phyloP scores from a whole-genome alignment of 176 grass and related monocot genomes.

The Puccinellia tenuiflora region DNA sequence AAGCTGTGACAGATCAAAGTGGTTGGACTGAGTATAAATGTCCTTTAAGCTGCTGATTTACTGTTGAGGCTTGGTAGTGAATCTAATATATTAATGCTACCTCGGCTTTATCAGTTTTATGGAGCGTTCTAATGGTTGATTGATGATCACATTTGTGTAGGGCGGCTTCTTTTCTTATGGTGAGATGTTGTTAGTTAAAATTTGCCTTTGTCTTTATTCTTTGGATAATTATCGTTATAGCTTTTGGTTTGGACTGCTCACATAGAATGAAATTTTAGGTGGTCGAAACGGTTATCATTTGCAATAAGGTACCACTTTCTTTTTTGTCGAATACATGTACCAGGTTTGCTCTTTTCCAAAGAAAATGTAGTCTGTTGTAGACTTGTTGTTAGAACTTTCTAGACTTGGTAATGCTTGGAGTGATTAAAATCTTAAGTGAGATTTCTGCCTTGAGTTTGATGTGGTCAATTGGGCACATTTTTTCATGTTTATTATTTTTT shows the following conservation, averaged over 20 bases:
- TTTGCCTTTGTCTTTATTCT: neutral
- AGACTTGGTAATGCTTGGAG: neutral
- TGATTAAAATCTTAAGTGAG: neutral
- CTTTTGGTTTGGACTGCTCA: neutral
- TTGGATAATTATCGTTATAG: neutral
- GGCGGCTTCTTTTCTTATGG: neutral
- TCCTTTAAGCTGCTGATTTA: neutral
- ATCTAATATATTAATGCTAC: neutral
- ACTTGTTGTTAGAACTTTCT: neutral
- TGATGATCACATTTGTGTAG: neutral
- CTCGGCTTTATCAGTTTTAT: neutral
- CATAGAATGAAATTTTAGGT: neutral
- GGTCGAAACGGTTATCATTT: neutral
- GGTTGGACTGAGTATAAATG: neutral
- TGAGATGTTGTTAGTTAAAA: neutral
- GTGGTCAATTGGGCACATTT: neutral
- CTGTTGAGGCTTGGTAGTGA: neutral
- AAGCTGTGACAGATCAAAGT: neutral
- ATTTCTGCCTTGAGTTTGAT: neutral
- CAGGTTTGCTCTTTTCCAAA: neutral
- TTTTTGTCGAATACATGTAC: neutral
- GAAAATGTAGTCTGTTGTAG: neutral
- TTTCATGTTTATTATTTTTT: neutral
- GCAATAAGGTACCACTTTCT: neutral
- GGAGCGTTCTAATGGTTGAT: neutral